Conservation (phyloP, 2,329 filamentous ascomycete genomes). For the Sphaerostilbella broomeana region DNA sequence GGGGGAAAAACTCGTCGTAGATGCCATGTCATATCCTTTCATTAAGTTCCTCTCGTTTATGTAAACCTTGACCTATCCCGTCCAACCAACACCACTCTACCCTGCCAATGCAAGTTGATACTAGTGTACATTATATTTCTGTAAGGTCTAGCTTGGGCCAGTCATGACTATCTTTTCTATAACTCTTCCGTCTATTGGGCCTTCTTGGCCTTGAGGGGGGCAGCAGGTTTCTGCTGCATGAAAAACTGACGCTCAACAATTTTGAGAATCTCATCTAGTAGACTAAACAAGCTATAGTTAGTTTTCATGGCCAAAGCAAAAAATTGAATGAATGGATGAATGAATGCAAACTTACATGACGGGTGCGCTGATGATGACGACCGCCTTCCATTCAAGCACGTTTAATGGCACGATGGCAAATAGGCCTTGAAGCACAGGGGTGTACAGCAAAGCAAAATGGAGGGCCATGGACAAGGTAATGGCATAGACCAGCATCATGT, state of each 20-base stretch:
- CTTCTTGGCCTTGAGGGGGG: slow-evolving; percentile 45
- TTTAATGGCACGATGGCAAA: slow-evolving; percentile 90
- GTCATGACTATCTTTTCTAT: slow-evolving; percentile 15
- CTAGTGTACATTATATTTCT: slow-evolving; percentile 26
- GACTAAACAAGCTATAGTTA: slow-evolving; percentile 38
- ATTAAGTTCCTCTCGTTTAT: too few species aligned
- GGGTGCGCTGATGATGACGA: slow-evolving; percentile 78
- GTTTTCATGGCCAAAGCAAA: neutral
- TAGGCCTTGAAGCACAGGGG: slow-evolving; percentile 76
- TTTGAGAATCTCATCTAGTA: slow-evolving; percentile 83
- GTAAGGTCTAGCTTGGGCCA: slow-evolving; percentile 24
- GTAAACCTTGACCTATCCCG: too few species aligned
- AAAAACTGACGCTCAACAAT: slow-evolving; percentile 64
- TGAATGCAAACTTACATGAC: slow-evolving; percentile 65
- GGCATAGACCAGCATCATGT: slow-evolving; percentile 96
- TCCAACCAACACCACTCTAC: too few species aligned
- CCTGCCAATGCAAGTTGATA: too few species aligned
- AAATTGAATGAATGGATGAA: neutral
- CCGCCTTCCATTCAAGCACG: slow-evolving; percentile 85
- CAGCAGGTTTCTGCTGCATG: slow-evolving; percentile 41
- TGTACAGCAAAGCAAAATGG: slow-evolving; percentile 91
- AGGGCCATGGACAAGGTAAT: slow-evolving; percentile 88
- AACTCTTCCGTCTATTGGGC: slow-evolving; percentile 35
- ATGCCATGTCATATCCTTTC: too few species aligned
- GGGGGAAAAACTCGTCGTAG: too few species aligned